Percentiles rank a stretch among this genome's conserved stretches.
These are phyloP conservation scores for Pyrenochaeta sp. DNA, from an alignment of 2,329 filamentous ascomycete genomes.

Conservation along the genomic window DNA sequence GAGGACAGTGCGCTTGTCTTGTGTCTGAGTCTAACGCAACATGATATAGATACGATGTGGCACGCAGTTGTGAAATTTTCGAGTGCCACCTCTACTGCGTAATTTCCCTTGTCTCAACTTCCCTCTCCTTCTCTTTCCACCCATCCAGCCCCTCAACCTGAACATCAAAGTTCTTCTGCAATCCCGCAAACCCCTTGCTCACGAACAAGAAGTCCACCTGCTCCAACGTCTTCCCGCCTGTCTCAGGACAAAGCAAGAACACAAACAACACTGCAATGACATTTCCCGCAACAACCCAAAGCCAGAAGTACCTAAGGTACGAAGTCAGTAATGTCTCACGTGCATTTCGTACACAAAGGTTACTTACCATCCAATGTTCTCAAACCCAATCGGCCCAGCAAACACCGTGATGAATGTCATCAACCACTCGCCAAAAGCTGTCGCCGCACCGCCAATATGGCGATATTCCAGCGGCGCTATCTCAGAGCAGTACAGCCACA, in stretches of 20 bases:
- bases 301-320: slow-evolving; percentile 8
- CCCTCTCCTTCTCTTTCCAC: slow-evolving; percentile 9
- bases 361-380: slow-evolving; percentile 10
- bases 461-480: slow-evolving; percentile 18
- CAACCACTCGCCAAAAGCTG: slow-evolving; percentile 18
- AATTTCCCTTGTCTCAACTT: neutral
- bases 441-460: slow-evolving; percentile 18
- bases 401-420: slow-evolving; percentile 23
- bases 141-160: neutral
- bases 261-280: slow-evolving; percentile 15
- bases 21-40: too few relatives aligned
- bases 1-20: too few relatives aligned
- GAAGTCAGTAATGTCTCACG: too few relatives aligned
- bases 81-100: neutral
- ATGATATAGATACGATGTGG: too few relatives aligned
- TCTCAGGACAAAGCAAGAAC: slow-evolving; percentile 16
- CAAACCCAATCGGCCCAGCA: slow-evolving; percentile 17
- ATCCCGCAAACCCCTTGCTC: slow-evolving; percentile 10
- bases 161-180: slow-evolving; percentile 10
- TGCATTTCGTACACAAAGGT: too few relatives aligned
- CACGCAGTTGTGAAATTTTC: too few relatives aligned
- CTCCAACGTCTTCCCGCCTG: slow-evolving; percentile 14
- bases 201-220: slow-evolving; percentile 15
- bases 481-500: slow-evolving; percentile 23
- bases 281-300: slow-evolving; percentile 15